Base-by-base conservation (phyloP, 257 asterid genomes). In the Penstemon newberryi region DNA sequence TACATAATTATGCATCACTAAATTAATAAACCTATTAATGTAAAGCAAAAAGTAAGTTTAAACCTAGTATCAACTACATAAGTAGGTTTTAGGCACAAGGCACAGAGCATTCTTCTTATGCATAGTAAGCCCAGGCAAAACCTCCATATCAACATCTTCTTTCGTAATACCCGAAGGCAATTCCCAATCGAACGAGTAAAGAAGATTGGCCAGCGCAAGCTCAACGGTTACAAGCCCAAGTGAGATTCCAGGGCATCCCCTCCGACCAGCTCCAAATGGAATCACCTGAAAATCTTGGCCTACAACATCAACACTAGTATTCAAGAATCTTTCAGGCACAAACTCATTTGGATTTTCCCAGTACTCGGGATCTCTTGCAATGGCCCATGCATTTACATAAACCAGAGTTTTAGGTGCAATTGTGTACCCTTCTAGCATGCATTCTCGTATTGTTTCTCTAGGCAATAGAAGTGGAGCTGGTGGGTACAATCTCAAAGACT, bases 231-330 rank as follows among this genome's bases (percentile, higher is more conserved):
- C 80, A 5, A 76, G 10, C 39, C 73, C 77, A 0, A 76, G 60
- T n/a, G 67, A 37, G 7, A 59, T 65, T 41, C 80, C 80, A 38
- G 80, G 77, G 15, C 80, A 76, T 0, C 50, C 37, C 58, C 80
- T 47, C 5, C 80, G 54, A 0, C 77, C 80, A 0, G 70, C 59
- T 15, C 80, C 80, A 60, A 76, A 76, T 10, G 80, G 80, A 39
- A 71, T 49, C 7, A 66, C 36, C 57, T 60, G 54, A 7, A 77
- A 77, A 61, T 77, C 68, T 4, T 56, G 63, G 3, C 75, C 78
- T 38, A 12, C 7, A 6, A 67, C 2, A 7, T 77, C 81, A 41
- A 67, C 44, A 3, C 18, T 7, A 39, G 13, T 54, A 15, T 55
- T 44, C 56, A 77, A 49, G 70, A 71, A 77, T 60, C 81, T 67